Base-by-base conservation (phyloP, 371 early-diverging fungal species). In the Mortierella polycephala region DNA sequence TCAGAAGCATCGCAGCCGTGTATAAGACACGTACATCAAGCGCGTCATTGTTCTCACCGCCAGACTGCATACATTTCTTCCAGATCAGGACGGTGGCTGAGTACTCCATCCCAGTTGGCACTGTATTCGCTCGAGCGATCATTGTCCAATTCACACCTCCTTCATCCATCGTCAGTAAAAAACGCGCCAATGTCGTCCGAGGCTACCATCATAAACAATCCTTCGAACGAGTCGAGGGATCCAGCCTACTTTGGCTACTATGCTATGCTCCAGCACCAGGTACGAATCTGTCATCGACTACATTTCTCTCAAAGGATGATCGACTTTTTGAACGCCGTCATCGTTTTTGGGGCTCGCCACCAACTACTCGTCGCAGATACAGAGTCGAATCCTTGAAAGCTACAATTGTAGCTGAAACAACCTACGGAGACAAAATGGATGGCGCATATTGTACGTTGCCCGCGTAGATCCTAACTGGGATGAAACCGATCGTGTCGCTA, bases 241-340 rank as follows among this genome's bases (percentile, higher is more conserved):
- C 90, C 92, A 1, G 89, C 91, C 54, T 95, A 95, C 81, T 95
- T 95, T 85, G 92, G 93, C 46, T 98, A 97, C 85, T 98, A 98
- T 86, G 94, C 96, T 60, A 94, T 94, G 86, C 88, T 97, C 66
- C 94, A 94, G 71, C 98, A 98, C 86, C 98, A 98, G 90, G 95
- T 95, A 90, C 66, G 30, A 30, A 64, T 20, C 49, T n/a, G 11
- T 41, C 10, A 18, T 8, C 30, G 40, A 2, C 18, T n/a, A 56
- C 30, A 30, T 30, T 30, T 30, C 30, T 30, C 30, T 30, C n/a
- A n/a, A 4, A 30, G 30, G 4, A 4, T 30, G 30, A 30, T 30
- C 30, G 30, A 30, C 30, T 30, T 30, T 30, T 30, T 30, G 30
- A 30, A 4, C 30, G 30, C 30, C 30, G 30, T 30, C 30, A 30